A percentile compares a stretch with the other conserved stretches of the same genome.
Conservation (phyloP, 441 rosid genomes). For the Euphorbia schlechtendalii region DNA sequence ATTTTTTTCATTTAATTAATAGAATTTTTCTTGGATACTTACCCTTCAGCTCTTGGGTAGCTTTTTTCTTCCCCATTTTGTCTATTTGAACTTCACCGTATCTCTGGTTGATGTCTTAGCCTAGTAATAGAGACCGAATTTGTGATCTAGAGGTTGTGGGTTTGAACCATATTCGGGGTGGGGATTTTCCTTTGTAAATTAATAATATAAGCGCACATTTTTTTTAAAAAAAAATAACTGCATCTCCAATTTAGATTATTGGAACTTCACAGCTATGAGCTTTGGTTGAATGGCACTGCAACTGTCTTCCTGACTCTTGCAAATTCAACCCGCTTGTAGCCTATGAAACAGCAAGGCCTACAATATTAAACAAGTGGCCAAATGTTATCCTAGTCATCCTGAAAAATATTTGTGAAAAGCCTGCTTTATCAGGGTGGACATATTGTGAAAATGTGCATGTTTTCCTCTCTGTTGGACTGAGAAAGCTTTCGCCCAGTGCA, state of each 20-base stretch:
- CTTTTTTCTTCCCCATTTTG: neutral
- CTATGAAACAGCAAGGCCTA: neutral
- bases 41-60: neutral
- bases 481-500: neutral
- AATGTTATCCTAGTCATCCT: neutral
- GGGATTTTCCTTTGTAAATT: too few species aligned
- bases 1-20: neutral
- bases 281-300: neutral
- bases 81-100: too few species aligned
- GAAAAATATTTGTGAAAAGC: neutral
- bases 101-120: too few species aligned
- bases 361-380: neutral
- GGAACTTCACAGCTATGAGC: neutral
- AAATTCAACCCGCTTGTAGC: neutral
- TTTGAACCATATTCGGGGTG: too few species aligned
- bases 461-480: neutral
- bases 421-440: neutral
- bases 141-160: too few species aligned
- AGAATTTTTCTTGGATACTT: neutral
- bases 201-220: too few species aligned
- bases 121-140: too few species aligned
- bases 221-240: neutral
- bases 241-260: slow-evolving; percentile 1
- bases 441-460: neutral
- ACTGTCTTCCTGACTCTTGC: neutral